These are phyloP conservation scores for Aphanoascus verrucosus DNA, from an alignment of 2,329 filamentous ascomycete species.

Conservation along the genomic window DNA sequence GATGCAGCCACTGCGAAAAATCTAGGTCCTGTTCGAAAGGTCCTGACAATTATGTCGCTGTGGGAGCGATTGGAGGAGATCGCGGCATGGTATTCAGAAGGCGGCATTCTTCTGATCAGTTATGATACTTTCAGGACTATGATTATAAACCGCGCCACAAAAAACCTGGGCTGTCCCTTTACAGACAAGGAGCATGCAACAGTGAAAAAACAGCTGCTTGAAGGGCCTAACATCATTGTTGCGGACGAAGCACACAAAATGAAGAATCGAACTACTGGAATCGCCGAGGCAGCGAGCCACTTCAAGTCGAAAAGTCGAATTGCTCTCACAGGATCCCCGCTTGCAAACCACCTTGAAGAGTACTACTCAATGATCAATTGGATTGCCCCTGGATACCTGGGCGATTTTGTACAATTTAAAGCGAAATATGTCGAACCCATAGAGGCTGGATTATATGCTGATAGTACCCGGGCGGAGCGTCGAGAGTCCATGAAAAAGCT, in stretches of 20 bases:
- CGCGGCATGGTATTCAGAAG: constrained; percentile 49
- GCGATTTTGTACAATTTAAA: constrained; percentile 56
- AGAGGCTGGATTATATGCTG: constrained; percentile 54
- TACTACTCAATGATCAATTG: constrained; percentile 83
- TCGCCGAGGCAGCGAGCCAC: constrained; percentile 44
- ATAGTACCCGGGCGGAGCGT: constrained; percentile 49
- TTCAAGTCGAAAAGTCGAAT: constrained; percentile 63
- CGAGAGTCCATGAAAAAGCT: constrained; percentile 56
- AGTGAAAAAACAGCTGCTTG: constrained; percentile 42
- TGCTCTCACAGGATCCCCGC: constrained; percentile 74
- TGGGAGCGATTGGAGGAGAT: constrained; percentile 40
- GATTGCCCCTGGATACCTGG: constrained; percentile 71
- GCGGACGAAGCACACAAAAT: constrained; percentile 76
- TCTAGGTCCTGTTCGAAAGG: constrained; percentile 47
- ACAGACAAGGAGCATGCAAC: constrained; percentile 31
- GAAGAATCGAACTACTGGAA: constrained; percentile 52
- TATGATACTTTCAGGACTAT: constrained; percentile 56
- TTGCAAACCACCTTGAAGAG: constrained; percentile 73
- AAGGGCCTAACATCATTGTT: constrained; percentile 60
- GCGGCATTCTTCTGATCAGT: constrained; percentile 67
- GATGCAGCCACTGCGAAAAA: constrained; percentile 22
- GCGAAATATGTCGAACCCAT: constrained; percentile 64
- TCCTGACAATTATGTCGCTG: constrained; percentile 38
- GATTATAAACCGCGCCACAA: constrained; percentile 28
- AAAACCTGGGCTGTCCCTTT: constrained; percentile 20